Evolutionary conservation across 139 green algal species (phyloP), one percentile per base, ranked within the genome.

Genomic region (Haematococcus sp.): DNA sequence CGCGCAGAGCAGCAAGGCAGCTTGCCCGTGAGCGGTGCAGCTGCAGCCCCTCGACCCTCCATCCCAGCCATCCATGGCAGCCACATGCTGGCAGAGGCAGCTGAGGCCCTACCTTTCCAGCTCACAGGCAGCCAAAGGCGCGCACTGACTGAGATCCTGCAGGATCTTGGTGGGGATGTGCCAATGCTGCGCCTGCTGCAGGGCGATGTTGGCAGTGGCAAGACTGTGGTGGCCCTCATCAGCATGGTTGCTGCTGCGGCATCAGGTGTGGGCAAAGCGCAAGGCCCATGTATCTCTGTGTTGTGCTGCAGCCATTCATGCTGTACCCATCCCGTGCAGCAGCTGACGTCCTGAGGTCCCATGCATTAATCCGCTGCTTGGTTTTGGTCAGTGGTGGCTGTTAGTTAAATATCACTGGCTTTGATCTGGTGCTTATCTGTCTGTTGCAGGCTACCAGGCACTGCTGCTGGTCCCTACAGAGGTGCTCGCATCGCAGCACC

Each of bases 141-240:
- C 1, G 76, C 32, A 0, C 31, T 88, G 61, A 28, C 59, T 20
- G 87, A 94, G 79, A 82, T 94, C 54, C 55, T 90, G n/a, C 30
- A 43, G 5, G 87, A 92, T 71, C 61, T 93, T 56, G 44, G n/a
- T 35, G 46, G 17, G 51, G 63, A 23, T 46, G 30, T 25, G 30
- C 28, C 27, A 7, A 35, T 32, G 70, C 52, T 49, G 43, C 58
- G 91, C 49, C 85, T 98, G 73, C 84, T 98, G 54, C 93, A 97
- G 81, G 95, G 95, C 5, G 95, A 99, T 72, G 95, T 99, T 22
- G 95, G 95, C 4, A 94, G 88, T 52, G 95, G 95, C 74, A 99
- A 99, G 76, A 95, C 94, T 0, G 85, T 90, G 20, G 92, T 99
- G 30, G 93, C 94, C 5, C 75, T 97, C 31, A 70, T 98, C 58